Evolutionary conservation across 257 asterid species (phyloP), one percentile per base, ranked within the genome.

Genomic region (Verbena officinalis): DNA sequence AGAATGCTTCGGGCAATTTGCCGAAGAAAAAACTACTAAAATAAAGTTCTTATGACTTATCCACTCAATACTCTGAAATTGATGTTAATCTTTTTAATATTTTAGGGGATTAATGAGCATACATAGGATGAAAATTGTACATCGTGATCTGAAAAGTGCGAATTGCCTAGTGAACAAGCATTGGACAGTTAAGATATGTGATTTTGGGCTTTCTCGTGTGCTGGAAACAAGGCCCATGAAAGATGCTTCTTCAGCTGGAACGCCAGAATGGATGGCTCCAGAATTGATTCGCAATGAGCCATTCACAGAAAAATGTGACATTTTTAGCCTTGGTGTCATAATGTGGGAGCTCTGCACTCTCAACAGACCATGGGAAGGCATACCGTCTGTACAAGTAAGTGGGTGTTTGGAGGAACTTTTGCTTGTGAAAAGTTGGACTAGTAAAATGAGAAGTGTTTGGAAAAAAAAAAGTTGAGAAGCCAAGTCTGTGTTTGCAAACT

Each of bases 241-340:
- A 46, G 95, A 85, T 63, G 73, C 84, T 69, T 83, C 88, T 42
- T 80, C 98, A 10, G 96, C 98, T 7, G 98, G 98, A 53, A 91
- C 98, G 46, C 96, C 96, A 16, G 95, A 91, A 58, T 91, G 95
- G 98, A 91, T 91, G 98, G 96, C 96, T 17, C 98, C 98, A 3
- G 97, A 90, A 68, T 95, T 90, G 22, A 88, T 90, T 50, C 95
- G 91, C 59, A 86, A 88, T 10, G 95, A 88, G 75, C 93, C 97
- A 70, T 90, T 90, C 87, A 90, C 93, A 0, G 95, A 90, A 66
- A 88, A 86, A 65, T 82, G 97, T 14, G 97, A 90, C 48, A 86
- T 91, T 39, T 91, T 91, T 68, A 88, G 97, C 81, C 79, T 91
- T 51, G 97, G 97, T 10, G 95, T 91, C 63, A 79, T 91, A 46